phyloP scores from a whole-genome alignment of 1,284 basidiomycete genomes.

The Malassezia nana region DNA sequence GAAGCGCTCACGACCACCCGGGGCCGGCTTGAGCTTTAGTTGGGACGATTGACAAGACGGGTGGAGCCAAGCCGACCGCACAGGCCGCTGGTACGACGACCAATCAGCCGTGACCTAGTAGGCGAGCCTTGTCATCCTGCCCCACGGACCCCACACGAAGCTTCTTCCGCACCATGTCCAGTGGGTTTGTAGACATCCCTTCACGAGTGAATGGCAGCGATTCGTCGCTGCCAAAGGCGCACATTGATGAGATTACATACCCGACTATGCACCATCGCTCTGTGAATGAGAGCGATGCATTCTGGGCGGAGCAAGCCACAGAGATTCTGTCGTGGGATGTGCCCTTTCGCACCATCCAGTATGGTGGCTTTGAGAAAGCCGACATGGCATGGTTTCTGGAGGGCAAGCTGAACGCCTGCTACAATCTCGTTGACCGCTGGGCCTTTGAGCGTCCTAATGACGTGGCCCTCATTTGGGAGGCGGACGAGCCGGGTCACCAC shows the following conservation, averaged over 20 bases:
- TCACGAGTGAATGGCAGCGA: slow-evolving; percentile 8
- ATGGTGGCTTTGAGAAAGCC: slow-evolving; percentile 73
- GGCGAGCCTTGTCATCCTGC: neutral
- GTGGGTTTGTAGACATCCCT: slow-evolving; percentile 10
- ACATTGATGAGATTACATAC: slow-evolving; percentile 9
- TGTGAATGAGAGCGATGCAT: neutral
- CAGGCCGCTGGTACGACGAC: neutral
- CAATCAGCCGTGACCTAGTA: neutral
- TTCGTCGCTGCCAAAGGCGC: slow-evolving; percentile 3
- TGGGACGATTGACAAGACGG: neutral
- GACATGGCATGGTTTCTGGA: slow-evolving; percentile 81
- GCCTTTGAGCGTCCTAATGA: slow-evolving; percentile 82
- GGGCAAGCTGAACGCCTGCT: slow-evolving; percentile 59
- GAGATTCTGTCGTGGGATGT: slow-evolving; percentile 79
- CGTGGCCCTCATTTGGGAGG: slow-evolving; percentile 95
- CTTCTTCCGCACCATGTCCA: neutral
- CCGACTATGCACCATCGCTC: slow-evolving; percentile 5
- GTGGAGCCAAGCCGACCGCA: neutral
- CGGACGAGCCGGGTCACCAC: slow-evolving; percentile 80
- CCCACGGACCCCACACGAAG: neutral
- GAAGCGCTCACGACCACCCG: neutral
- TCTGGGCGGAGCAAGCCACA: slow-evolving; percentile 52
- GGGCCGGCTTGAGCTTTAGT: slow-evolving; percentile 1
- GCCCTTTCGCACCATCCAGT: slow-evolving; percentile 76
- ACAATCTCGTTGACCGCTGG: slow-evolving; percentile 97